Percentiles rank a stretch among this genome's conserved stretches.
phyloP scores from a whole-genome alignment of 306 rosid species.

The Abrus pulchellus region DNA sequence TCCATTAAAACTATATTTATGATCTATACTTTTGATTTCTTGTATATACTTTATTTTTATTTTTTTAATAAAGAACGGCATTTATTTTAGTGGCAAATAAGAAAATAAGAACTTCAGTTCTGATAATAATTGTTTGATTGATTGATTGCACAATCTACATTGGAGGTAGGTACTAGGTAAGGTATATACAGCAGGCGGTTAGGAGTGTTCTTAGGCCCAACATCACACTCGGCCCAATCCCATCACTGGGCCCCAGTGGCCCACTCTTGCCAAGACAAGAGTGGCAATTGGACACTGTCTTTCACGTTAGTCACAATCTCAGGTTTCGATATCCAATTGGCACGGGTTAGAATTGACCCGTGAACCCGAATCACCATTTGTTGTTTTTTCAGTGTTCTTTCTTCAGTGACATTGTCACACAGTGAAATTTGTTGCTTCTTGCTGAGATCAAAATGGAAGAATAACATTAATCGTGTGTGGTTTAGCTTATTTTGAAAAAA shows the following conservation, averaged over 20 bases:
- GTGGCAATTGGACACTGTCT: background rate
- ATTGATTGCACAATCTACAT: conserved; percentile 1
- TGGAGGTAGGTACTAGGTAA: background rate
- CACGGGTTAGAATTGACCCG: background rate
- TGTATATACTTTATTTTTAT: too few relatives aligned
- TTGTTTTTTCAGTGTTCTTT: background rate
- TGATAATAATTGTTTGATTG: background rate
- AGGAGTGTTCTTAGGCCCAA: background rate
- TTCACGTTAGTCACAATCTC: conserved; percentile 22
- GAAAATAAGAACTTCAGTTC: background rate
- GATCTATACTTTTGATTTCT: too few relatives aligned
- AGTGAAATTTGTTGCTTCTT: too few relatives aligned
- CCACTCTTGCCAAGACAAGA: conserved; percentile 18
- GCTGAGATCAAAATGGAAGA: too few relatives aligned
- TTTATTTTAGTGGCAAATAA: too few relatives aligned
- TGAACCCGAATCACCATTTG: background rate
- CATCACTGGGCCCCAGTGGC: background rate
- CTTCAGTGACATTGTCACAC: too few relatives aligned
- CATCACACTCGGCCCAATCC: background rate
- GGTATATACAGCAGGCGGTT: background rate
- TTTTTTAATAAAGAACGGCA: too few relatives aligned
- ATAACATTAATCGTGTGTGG: too few relatives aligned
- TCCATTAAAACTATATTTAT: too few relatives aligned
- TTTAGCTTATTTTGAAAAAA: too few relatives aligned
- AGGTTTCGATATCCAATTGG: too few relatives aligned